phyloP scores from a whole-genome alignment of 805 yeast genomes.

The Trichomonascus vanleenenianus region DNA sequence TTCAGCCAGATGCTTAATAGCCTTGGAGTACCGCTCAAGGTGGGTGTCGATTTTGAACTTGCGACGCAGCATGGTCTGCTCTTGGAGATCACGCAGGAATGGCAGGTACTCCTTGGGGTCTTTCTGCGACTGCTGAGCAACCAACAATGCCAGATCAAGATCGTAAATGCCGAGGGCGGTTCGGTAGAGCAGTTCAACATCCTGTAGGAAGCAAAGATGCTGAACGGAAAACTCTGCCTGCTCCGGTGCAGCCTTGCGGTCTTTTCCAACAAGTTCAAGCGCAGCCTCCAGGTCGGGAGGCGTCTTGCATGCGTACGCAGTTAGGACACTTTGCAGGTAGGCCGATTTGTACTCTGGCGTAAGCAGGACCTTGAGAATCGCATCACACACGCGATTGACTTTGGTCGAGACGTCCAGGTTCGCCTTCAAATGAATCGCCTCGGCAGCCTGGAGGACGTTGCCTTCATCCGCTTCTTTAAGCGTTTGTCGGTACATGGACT shows the following conservation, averaged over 20 bases:
- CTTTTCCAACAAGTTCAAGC: constrained; percentile 48
- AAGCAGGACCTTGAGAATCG: constrained; percentile 49
- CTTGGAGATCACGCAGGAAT: constrained; percentile 72
- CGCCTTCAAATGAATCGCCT: constrained; percentile 15
- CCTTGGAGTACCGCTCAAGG: constrained; percentile 59
- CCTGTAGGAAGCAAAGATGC: constrained; percentile 85
- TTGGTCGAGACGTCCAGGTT: constrained; percentile 27
- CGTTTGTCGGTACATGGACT: constrained; percentile 79
- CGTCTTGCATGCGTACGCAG: constrained; percentile 85
- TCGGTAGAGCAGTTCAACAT: constrained; percentile 73
- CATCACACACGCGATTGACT: constrained; percentile 70
- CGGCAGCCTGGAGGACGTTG: constrained; percentile 4
- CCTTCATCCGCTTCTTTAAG: constrained; percentile 6
- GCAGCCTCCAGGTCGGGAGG: constrained; percentile 85
- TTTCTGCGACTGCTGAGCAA: constrained; percentile 95
- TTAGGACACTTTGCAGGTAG: constrained; percentile 70
- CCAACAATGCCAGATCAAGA: constrained; percentile 65
- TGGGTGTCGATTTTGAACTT: constrained; percentile 73
- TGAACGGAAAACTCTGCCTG: constrained; percentile 59
- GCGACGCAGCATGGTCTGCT: constrained; percentile 56
- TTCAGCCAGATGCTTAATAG: constrained; percentile 65
- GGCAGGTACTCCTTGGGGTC: constrained; percentile 97
- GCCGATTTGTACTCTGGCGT: constrained; percentile 43
- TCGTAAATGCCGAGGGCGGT: constrained; percentile 78
- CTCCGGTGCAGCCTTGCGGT: constrained; percentile 38